A percentile compares a stretch with the other conserved stretches of the same genome.
These are phyloP conservation scores for Sparassis latifolia DNA, from an alignment of 1,284 basidiomycete species.

Conservation along the genomic window DNA sequence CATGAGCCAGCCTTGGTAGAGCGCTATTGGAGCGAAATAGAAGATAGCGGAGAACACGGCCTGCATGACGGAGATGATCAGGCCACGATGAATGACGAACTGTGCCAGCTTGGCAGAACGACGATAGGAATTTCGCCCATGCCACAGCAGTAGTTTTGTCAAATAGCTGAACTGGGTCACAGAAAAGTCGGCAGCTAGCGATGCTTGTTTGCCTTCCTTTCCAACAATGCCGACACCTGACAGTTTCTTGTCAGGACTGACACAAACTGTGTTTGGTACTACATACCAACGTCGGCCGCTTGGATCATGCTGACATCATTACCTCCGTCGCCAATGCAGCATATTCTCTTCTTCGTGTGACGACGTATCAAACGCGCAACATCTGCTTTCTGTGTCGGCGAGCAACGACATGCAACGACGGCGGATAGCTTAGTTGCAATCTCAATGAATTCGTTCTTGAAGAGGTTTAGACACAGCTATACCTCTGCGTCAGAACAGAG, in stretches of 20 bases:
- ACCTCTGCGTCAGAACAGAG: background rate
- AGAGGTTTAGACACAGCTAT: constrained; percentile 83
- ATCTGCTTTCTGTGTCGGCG: constrained; percentile 98
- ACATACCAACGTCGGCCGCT: constrained; percentile 87
- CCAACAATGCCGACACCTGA: constrained; percentile 95
- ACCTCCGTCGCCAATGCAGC: constrained; percentile 95
- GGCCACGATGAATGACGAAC: constrained; percentile 96
- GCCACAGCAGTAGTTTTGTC: constrained; percentile 94
- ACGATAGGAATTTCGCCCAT: constrained; percentile 96
- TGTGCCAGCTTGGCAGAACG: constrained; percentile 96
- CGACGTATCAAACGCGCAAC: constrained; percentile 89
- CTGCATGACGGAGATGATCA: constrained; percentile 98
- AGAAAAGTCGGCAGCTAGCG: constrained; percentile 95
- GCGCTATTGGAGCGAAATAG: constrained; percentile 97
- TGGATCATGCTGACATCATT: constrained; percentile 98
- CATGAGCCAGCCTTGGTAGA: constrained; percentile 98
- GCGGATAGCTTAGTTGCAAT: constrained; percentile 94
- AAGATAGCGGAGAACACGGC: constrained; percentile 97
- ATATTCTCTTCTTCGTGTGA: constrained; percentile 90
- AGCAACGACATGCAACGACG: constrained; percentile 96
- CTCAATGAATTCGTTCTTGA: constrained; percentile 92
- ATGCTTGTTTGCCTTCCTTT: constrained; percentile 98
- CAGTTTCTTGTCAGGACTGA: background rate
- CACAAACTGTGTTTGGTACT: background rate
- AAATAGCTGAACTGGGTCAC: constrained; percentile 94